Base-by-base conservation (phyloP, 805 yeast species). In the Candida palmyrensis region DNA sequence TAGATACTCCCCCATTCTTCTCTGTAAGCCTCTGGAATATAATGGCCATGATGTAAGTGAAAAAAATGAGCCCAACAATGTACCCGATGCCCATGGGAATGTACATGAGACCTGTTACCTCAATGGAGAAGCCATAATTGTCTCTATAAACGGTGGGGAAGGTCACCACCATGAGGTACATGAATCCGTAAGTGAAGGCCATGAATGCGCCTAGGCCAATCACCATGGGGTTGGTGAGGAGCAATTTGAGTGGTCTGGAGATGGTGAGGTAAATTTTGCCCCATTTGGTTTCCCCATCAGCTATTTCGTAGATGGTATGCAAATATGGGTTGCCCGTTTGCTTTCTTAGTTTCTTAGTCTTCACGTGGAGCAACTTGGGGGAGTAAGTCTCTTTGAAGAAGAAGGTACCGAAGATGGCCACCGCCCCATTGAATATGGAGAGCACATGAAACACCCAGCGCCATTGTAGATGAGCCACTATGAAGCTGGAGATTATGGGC, bases 151-250 rank as follows among this genome's bases (percentile, higher is more conserved):
- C 68, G 1, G 57, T 39, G 2, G 85, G 83, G 57, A 75, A 79
- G 3, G 80, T 66, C 13, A 74, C 77, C 36, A 79, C 64, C 64
- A 79, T 59, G 37, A 79, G 62, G 52, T 80, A 79, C 69, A 78
- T 66, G 57, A 76, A 74, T 11, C 85, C 86, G 49, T 79, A 80
- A 5, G 70, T 66, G 47, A 77, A 74, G 2, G 86, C 86, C 74
- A 76, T 68, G 50, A 73, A 77, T 4, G 71, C 50, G 3, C 85
- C 84, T 23, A 80, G 57, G 0, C 82, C 79, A 18, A 75, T 57
- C 19, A 79, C 75, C 71, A 80, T 76, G 3, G 85, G 85, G 45
- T 79, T 75, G 16, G 75, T 65, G 25, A 66, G 51, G 18, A 79
- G 54, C 35, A 79, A 54, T 27, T 56, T 58, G 13, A 78, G 28